These are phyloP conservation scores for Solanum rostratum DNA, from an alignment of 257 asterid species.

Conservation along the genomic window DNA sequence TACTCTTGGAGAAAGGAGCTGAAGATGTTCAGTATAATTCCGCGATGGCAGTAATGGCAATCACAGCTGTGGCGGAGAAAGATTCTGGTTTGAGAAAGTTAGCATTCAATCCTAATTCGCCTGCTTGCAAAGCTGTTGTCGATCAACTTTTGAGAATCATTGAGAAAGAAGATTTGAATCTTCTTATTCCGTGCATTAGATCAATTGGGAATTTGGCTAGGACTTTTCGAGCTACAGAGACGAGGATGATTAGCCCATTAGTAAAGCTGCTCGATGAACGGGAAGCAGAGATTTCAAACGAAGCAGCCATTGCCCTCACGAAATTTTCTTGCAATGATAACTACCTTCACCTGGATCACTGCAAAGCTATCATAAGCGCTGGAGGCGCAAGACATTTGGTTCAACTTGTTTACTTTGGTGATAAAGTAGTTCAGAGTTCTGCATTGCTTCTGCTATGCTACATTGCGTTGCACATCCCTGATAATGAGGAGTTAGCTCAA, in stretches of 20 bases:
- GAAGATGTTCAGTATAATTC: conserved; percentile 57
- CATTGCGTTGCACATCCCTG: conserved; percentile 30
- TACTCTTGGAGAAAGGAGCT: conserved; percentile 57
- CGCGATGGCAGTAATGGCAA: conserved; percentile 66
- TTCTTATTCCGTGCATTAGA: conserved; percentile 27
- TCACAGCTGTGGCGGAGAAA: conserved; percentile 28
- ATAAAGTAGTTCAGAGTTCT: conserved; percentile 15
- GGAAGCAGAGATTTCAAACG: conserved; percentile 17
- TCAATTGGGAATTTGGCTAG: conserved; percentile 33
- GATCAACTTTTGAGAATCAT: conserved; percentile 24
- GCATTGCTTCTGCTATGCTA: conserved; percentile 25
- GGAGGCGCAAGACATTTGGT: conserved; percentile 32
- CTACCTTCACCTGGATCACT: conserved; percentile 29
- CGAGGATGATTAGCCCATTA: conserved; percentile 31
- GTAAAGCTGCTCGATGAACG: conserved; percentile 26
- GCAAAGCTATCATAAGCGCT: conserved; percentile 24
- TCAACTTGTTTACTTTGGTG: conserved; percentile 32
- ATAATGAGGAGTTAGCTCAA: conserved; percentile 27
- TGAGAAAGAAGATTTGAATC: conserved; percentile 13
- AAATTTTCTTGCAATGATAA: conserved; percentile 36
- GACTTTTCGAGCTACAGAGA: conserved; percentile 33
- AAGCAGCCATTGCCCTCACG: conserved; percentile 27
- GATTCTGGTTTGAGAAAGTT: conserved; percentile 30
- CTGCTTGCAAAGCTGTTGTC: conserved; percentile 34
- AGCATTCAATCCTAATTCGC: conserved; percentile 37